Base-by-base conservation (phyloP, 2,329 filamentous ascomycete genomes). In the Mariannaea sp. region DNA sequence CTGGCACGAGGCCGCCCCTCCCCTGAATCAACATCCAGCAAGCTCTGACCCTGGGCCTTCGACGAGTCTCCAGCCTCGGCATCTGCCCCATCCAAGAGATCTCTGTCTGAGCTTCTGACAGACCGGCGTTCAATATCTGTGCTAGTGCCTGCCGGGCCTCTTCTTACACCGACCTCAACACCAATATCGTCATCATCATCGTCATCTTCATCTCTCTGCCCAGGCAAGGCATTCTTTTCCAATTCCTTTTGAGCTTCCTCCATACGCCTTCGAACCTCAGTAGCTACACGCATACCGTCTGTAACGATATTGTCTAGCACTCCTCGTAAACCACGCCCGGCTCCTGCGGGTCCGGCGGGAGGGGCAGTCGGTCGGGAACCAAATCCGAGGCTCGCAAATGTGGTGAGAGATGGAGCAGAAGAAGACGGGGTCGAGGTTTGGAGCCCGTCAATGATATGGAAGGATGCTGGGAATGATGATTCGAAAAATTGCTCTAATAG, bases 221-320 rank as follows among this genome's bases (percentile, higher is more conserved):
- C 75, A 2, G 82, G 81, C n/a, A 86, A 73, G 0, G 87, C 88
- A 55, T 92, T 92, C 72, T 87, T 88, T 73, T 97, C 93, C 60
- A 97, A 76, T 68, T 97, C 93, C 63, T 86, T 87, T 72, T 97
- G 92, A 3, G 93, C 93, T 70, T 99, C 94, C 58, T 99, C 93
- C 88, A 97, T 96, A 38, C 92, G 82, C 65, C 92, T 85, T 61
- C 89, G 82, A 45, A 99, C 93, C 71, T 99, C 94, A 1, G 88
- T 90, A 0, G 94, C 94, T 53, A 97, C 93, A 27, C 93, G 87
- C 86, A 97, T 97, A 35, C 94, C 94, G 69, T 99, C 94, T 2
- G 89, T 96, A 59, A 97, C 94, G 65, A 99, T 97, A 65, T 96
- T 96, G 75, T 99, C 94, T 32, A 99, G 78, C 54, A 99, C 94